Conservation (phyloP, 768 basidiomycete species). For the Galerina sulciceps region DNA sequence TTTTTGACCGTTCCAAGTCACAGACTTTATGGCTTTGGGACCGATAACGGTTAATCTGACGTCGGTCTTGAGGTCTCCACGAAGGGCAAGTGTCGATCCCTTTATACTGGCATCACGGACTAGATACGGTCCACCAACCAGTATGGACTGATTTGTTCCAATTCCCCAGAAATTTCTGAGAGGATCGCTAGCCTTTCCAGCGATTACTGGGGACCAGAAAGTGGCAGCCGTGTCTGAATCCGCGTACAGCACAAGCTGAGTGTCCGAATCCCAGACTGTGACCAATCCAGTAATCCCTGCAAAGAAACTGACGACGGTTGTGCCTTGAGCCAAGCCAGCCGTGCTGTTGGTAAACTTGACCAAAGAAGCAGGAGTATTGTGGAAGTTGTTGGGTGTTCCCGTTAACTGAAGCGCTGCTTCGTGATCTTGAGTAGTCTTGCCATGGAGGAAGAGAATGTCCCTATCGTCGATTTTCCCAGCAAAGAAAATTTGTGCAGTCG, state of each 20-base stretch:
- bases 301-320: slow-evolving; percentile 56
- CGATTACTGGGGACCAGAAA: slow-evolving; percentile 77
- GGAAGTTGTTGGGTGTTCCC: slow-evolving; percentile 47
- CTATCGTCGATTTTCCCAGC: slow-evolving; percentile 62
- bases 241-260: slow-evolving; percentile 69
- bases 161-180: slow-evolving; percentile 71
- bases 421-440: slow-evolving; percentile 57
- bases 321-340: slow-evolving; percentile 18
- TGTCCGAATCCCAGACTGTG: slow-evolving; percentile 67
- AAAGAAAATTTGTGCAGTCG: slow-evolving; percentile 76
- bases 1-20: slow-evolving; percentile 77
- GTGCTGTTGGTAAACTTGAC: slow-evolving; percentile 31
- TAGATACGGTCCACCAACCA: slow-evolving; percentile 70
- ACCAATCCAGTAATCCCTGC: slow-evolving; percentile 61
- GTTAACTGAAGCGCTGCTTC: slow-evolving; percentile 52
- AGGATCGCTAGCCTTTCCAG: slow-evolving; percentile 39
- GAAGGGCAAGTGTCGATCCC: slow-evolving; percentile 56
- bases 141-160: slow-evolving; percentile 70
- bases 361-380: slow-evolving; percentile 27
- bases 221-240: slow-evolving; percentile 69
- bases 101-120: slow-evolving; percentile 58
- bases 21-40: slow-evolving; percentile 49
- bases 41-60: slow-evolving; percentile 67
- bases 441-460: slow-evolving; percentile 69
- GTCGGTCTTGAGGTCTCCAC: slow-evolving; percentile 69